Conservation (phyloP, 2,329 filamentous ascomycete genomes). For the Xenoacremonium recifei region DNA sequence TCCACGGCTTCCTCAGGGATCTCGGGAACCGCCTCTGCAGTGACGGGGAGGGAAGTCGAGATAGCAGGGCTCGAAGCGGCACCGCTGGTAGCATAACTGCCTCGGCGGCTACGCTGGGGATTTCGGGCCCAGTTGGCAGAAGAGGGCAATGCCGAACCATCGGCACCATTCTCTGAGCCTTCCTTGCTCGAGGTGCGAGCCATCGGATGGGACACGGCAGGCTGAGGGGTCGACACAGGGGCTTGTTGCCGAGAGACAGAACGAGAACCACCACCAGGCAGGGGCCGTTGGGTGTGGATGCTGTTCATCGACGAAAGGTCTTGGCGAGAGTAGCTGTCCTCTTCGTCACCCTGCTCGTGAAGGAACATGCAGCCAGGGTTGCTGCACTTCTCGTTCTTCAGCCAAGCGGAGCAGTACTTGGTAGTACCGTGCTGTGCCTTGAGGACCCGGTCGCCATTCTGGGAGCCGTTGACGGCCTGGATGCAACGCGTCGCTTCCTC, state of each 20-base stretch:
- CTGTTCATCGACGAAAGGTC: slow-evolving; percentile 95
- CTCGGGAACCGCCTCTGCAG: slow-evolving; percentile 46
- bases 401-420: slow-evolving; percentile 97
- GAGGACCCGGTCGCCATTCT: slow-evolving; percentile 83
- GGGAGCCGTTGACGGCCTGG: slow-evolving; percentile 84
- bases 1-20: slow-evolving; percentile 43
- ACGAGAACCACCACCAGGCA: slow-evolving; percentile 53
- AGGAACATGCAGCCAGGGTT: slow-evolving; percentile 98
- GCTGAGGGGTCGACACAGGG: slow-evolving; percentile 36
- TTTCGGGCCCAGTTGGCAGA: slow-evolving; percentile 90
- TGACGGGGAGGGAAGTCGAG: slow-evolving; percentile 56
- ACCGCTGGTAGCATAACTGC: slow-evolving; percentile 77
- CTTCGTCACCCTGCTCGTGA: slow-evolving; percentile 96
- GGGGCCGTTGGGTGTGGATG: slow-evolving; percentile 72
- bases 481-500: slow-evolving; percentile 90
- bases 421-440: slow-evolving; percentile 84
- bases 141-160: slow-evolving; percentile 87
- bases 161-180: slow-evolving; percentile 66
- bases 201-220: slow-evolving; percentile 60
- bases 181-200: slow-evolving; percentile 76
- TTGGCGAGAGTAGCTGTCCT: slow-evolving; percentile 92
- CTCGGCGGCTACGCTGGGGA: slow-evolving; percentile 64
- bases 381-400: slow-evolving; percentile 90
- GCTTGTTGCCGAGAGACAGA: slow-evolving; percentile 52
- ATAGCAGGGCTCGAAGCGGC: slow-evolving; percentile 80